Evolutionary conservation across 2,329 filamentous ascomycete species (phyloP).

Genomic region (Stachybotrys elegans): DNA sequence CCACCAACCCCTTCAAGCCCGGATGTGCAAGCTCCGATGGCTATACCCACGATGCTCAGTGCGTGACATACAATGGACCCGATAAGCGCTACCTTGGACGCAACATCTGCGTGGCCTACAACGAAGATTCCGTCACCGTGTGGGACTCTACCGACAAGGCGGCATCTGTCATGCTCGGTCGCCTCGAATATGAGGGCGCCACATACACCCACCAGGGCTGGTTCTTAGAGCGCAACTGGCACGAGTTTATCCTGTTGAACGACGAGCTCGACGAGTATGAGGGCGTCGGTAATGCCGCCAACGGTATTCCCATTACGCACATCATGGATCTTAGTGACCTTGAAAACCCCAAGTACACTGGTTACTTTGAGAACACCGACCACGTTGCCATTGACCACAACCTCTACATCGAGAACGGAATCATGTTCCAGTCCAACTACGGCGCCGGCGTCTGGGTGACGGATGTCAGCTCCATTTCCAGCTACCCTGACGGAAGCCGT

Average conservation of each 20-base stretch:
- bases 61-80: neutral
- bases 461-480: conserved; percentile 22
- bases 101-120: conserved; percentile 2
- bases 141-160: conserved; percentile 40
- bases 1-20: conserved; percentile 44
- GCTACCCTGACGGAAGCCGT: conserved; percentile 30
- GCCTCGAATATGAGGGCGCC: conserved; percentile 46
- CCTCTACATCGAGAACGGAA: conserved; percentile 36
- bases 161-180: conserved; percentile 39
- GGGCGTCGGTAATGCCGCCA: conserved; percentile 16
- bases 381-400: conserved; percentile 39
- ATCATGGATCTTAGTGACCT: conserved; percentile 40
- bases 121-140: conserved; percentile 3
- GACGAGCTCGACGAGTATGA: conserved; percentile 46
- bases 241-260: conserved; percentile 39
- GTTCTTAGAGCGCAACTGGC: conserved; percentile 35
- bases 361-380: conserved; percentile 31
- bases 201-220: conserved; percentile 53
- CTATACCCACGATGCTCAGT: neutral
- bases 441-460: conserved; percentile 35
- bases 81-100: neutral
- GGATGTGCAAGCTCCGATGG: conserved; percentile 32
- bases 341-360: conserved; percentile 29
- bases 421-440: conserved; percentile 43
- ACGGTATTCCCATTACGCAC: conserved; percentile 29